phyloP scores from a whole-genome alignment of 2,329 filamentous ascomycete genomes.

The Trichoderma sp. region DNA sequence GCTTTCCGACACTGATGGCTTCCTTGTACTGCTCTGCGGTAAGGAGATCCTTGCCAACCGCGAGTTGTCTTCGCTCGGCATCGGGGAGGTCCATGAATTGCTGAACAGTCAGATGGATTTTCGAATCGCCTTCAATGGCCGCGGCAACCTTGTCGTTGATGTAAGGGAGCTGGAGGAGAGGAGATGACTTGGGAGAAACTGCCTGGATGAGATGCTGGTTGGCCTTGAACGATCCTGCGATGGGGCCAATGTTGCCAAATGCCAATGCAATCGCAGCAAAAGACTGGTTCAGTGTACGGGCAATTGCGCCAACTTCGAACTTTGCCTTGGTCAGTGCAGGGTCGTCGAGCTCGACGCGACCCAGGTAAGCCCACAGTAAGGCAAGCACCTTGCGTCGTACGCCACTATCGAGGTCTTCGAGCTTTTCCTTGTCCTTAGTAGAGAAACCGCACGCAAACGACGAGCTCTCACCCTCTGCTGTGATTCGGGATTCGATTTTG shows the following conservation, averaged over 20 bases:
- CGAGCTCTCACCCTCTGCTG: constrained; percentile 59
- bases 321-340: constrained; percentile 78
- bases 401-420: constrained; percentile 79
- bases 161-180: constrained; percentile 87
- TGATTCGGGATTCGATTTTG: constrained; percentile 79
- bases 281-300: constrained; percentile 80
- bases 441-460: constrained; percentile 61
- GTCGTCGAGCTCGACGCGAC: constrained; percentile 82
- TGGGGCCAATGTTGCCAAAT: constrained; percentile 79
- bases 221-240: constrained; percentile 77
- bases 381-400: constrained; percentile 82
- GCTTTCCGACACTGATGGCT: constrained; percentile 74
- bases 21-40: constrained; percentile 74
- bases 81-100: constrained; percentile 86
- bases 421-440: constrained; percentile 71
- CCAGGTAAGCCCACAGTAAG: constrained; percentile 92
- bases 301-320: constrained; percentile 84
- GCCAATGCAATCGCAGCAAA: constrained; percentile 86
- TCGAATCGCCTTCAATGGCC: constrained; percentile 73
- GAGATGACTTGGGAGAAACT: constrained; percentile 77
- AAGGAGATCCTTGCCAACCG: constrained; percentile 70
- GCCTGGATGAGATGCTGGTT: constrained; percentile 91
- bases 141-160: constrained; percentile 69
- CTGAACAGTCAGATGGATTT: constrained; percentile 76
- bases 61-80: constrained; percentile 68